Base-by-base conservation (phyloP, 148 eudicot genomes). In the Chenopodium formosanum region DNA sequence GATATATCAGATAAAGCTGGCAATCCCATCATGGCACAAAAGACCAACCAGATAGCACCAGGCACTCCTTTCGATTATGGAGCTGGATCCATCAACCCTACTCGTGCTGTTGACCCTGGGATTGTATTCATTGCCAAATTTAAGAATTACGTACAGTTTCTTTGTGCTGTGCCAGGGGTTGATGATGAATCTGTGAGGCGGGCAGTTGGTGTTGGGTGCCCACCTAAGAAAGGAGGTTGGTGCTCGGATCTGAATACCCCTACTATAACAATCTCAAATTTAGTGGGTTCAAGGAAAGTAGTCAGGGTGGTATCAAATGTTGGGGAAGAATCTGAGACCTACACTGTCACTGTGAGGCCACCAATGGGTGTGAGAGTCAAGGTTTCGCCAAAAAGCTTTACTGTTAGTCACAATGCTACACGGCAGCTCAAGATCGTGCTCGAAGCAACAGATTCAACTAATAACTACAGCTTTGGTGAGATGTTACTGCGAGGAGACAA, bases 31-130 rank as follows among this genome's bases (percentile, higher is more conserved):
- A 83, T 88, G 78, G 92, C 94, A 48, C 88, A 89, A 76, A 78
- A 88, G 47, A 52, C 81, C 12, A 90, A 82, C 82, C 88, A 88
- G 4, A 73, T 89, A 27, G 66, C 88, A 14, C 86, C 87, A 16
- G 94, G 88, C 74, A 87, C 89, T 16, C 91, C 94, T 19, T 91
- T 91, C 44, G 92, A 90, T 71, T 89, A 80, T 64, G 92, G 92
- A 16, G 84, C 94, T 0, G 94, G 94, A 4, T 80, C 85, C 7
- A 67, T 91, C 83, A 89, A 91, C 72, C 86, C 91, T 0, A 77
- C 89, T 53, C 83, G 83, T 17, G 91, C 94, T 50, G 79, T 89
- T 14, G 90, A 90, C 74, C 94, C 92, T 7, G 92, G 92, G 7
- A 87, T 91, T 1, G 90, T 91, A 1, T 90, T 91, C 82, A 68